Percentiles rank a stretch among this genome's conserved stretches.
These are phyloP conservation scores for Ramalina intermedia DNA, from an alignment of 495 filamentous ascomycete species.

Conservation along the genomic window DNA sequence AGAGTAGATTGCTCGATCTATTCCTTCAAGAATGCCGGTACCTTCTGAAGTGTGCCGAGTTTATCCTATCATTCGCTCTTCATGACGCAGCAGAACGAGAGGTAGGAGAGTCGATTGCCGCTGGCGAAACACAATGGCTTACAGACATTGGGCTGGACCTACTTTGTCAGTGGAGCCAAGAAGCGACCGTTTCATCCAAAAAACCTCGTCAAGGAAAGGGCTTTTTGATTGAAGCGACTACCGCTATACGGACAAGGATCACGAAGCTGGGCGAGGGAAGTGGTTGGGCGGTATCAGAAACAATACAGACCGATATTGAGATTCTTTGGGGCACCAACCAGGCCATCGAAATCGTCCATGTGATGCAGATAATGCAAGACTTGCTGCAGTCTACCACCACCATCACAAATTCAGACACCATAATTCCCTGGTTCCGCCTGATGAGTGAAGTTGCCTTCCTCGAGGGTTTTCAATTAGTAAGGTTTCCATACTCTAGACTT, in stretches of 20 bases:
- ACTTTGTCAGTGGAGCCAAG: slow-evolving; percentile 9
- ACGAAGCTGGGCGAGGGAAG: slow-evolving; percentile 30
- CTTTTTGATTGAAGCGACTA: slow-evolving; percentile 19
- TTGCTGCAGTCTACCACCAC: slow-evolving; percentile 42
- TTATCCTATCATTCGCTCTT: slow-evolving; percentile 16
- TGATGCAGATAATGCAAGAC: slow-evolving; percentile 59
- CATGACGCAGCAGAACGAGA: not conserved
- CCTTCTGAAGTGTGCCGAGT: slow-evolving; percentile 32
- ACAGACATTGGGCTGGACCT: slow-evolving; percentile 13
- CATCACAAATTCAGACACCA: slow-evolving; percentile 39
- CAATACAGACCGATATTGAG: slow-evolving; percentile 37
- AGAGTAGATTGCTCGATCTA: slow-evolving; percentile 44
- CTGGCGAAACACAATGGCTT: slow-evolving; percentile 12
- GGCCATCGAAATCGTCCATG: slow-evolving; percentile 54
- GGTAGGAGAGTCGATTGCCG: not conserved
- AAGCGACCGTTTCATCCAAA: not conserved
- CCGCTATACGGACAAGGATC: slow-evolving; percentile 31
- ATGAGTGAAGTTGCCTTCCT: slow-evolving; percentile 52
- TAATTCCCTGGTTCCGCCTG: slow-evolving; percentile 62
- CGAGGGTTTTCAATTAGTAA: slow-evolving; percentile 40
- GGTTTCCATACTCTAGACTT: slow-evolving; percentile 13
- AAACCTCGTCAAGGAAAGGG: not conserved
- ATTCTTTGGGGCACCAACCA: slow-evolving; percentile 46
- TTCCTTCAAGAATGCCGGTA: slow-evolving; percentile 56
- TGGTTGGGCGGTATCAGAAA: slow-evolving; percentile 36